Conservation (phyloP, 2,329 filamentous ascomycete species). For the Sarocladiaceae sp. region DNA sequence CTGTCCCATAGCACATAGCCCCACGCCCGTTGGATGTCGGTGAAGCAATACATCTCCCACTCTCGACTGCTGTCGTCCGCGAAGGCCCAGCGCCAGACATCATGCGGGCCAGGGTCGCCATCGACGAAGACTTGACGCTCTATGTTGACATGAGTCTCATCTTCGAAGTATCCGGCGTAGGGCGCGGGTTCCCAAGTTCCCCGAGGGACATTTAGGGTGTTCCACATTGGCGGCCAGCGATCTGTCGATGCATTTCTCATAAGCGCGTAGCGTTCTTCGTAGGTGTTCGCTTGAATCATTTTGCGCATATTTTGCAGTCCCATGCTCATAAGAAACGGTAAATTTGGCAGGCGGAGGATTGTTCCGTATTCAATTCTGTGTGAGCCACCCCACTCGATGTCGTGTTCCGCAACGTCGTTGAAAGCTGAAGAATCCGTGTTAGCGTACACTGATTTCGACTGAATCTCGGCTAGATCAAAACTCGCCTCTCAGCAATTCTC, state of each 20-base stretch:
- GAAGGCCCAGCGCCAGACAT: conserved; percentile 11
- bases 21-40: conserved; percentile 8
- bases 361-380: conserved; percentile 4
- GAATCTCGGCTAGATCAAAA: background rate
- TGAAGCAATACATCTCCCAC: too few species aligned
- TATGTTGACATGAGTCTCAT: too few species aligned
- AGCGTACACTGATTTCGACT: background rate
- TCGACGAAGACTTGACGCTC: too few species aligned
- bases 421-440: conserved; percentile 2
- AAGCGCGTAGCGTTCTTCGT: conserved; percentile 11
- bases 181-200: too few species aligned
- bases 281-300: conserved; percentile 1
- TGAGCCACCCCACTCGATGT: conserved; percentile 6
- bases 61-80: background rate
- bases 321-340: conserved; percentile 2
- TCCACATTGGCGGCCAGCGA: background rate
- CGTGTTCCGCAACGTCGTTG: conserved; percentile 12
- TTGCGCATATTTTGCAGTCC: conserved; percentile 7
- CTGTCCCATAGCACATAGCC: conserved; percentile 13
- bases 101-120: conserved; percentile 4
- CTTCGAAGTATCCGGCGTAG: too few species aligned
- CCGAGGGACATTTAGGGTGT: too few species aligned
- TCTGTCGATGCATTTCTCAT: too few species aligned
- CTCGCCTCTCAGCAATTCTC: conserved; percentile 8
- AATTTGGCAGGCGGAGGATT: background rate